phyloP scores from a whole-genome alignment of 768 basidiomycete species.

The Lentinula lateritia region DNA sequence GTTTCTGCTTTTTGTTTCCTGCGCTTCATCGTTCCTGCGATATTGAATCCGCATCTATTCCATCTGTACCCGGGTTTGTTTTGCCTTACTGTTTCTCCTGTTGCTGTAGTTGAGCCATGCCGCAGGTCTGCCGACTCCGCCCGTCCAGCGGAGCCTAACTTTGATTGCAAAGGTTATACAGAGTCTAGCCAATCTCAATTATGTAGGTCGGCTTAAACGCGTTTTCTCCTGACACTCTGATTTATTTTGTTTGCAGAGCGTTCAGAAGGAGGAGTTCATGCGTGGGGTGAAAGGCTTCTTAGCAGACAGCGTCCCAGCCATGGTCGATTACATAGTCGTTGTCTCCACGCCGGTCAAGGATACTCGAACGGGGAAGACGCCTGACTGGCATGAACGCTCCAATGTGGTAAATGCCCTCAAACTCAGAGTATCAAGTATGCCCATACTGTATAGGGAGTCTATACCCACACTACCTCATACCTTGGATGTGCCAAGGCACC shows the following conservation, averaged over 20 bases:
- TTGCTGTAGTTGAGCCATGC: slow-evolving; percentile 7
- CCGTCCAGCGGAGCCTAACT: slow-evolving; percentile 76
- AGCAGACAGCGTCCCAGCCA: slow-evolving; percentile 52
- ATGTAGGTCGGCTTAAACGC: slow-evolving; percentile 35
- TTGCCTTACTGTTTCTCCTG: background rate
- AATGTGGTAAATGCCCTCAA: slow-evolving; percentile 51
- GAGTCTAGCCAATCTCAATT: slow-evolving; percentile 80
- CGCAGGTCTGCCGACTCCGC: slow-evolving; percentile 57
- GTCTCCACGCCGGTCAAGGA: slow-evolving; percentile 53
- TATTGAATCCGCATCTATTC: slow-evolving; percentile 84
- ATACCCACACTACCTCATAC: slow-evolving; percentile 70
- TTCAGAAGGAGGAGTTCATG: slow-evolving; percentile 82
- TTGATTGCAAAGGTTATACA: slow-evolving; percentile 87
- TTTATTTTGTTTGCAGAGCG: slow-evolving; percentile 29
- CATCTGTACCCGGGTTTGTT: slow-evolving; percentile 65
- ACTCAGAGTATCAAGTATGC: slow-evolving; percentile 51
- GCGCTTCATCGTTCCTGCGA: slow-evolving; percentile 85
- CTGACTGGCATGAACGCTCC: slow-evolving; percentile 45
- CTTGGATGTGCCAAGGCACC: slow-evolving; percentile 72
- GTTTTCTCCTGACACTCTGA: background rate
- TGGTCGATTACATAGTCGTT: slow-evolving; percentile 73
- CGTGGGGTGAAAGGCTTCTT: slow-evolving; percentile 71
- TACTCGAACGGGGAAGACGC: slow-evolving; percentile 15
- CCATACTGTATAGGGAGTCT: slow-evolving; percentile 59
- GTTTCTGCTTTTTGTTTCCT: slow-evolving; percentile 89